phyloP scores from a whole-genome alignment of 2,329 filamentous ascomycete species.

The Calonectria crousiana region DNA sequence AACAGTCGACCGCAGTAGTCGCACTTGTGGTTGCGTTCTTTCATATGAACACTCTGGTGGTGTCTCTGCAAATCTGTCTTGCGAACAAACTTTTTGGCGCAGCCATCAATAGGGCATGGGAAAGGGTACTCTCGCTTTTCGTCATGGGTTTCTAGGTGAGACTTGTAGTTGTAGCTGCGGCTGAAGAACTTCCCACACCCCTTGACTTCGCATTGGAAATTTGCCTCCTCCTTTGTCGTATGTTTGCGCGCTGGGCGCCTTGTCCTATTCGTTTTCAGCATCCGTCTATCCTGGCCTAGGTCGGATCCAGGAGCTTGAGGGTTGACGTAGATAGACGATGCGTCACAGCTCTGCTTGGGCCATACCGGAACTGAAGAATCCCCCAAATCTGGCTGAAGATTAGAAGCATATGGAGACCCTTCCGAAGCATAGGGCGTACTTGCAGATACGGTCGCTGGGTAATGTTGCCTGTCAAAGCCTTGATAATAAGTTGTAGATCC shows the following conservation, averaged over 20 bases:
- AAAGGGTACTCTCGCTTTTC: slow-evolving; percentile 78
- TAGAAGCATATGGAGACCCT: slow-evolving; percentile 34
- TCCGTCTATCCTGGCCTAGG: slow-evolving; percentile 36
- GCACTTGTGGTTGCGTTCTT: slow-evolving; percentile 77
- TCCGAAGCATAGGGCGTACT: slow-evolving; percentile 37
- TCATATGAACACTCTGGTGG: slow-evolving; percentile 78
- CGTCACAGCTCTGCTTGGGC: slow-evolving; percentile 43
- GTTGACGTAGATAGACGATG: slow-evolving; percentile 37
- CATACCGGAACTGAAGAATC: slow-evolving; percentile 31
- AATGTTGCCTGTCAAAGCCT: slow-evolving; percentile 37
- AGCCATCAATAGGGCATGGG: slow-evolving; percentile 73
- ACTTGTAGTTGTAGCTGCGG: slow-evolving; percentile 87
- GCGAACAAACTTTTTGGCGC: slow-evolving; percentile 82
- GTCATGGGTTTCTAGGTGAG: slow-evolving; percentile 88
- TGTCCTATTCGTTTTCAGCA: slow-evolving; percentile 40
- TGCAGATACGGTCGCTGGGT: slow-evolving; percentile 33
- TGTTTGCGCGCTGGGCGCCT: slow-evolving; percentile 61
- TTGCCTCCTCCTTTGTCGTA: slow-evolving; percentile 77
- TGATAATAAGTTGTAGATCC: slow-evolving; percentile 35
- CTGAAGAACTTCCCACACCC: slow-evolving; percentile 85
- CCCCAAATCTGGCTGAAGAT: slow-evolving; percentile 32
- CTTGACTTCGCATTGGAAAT: slow-evolving; percentile 75
- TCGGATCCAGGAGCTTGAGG: slow-evolving; percentile 37
- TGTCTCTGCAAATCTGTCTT: slow-evolving; percentile 81
- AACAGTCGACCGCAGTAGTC: slow-evolving; percentile 79